Base-by-base conservation (phyloP, 2,329 filamentous ascomycete species). In the Sarocladium oryzae region DNA sequence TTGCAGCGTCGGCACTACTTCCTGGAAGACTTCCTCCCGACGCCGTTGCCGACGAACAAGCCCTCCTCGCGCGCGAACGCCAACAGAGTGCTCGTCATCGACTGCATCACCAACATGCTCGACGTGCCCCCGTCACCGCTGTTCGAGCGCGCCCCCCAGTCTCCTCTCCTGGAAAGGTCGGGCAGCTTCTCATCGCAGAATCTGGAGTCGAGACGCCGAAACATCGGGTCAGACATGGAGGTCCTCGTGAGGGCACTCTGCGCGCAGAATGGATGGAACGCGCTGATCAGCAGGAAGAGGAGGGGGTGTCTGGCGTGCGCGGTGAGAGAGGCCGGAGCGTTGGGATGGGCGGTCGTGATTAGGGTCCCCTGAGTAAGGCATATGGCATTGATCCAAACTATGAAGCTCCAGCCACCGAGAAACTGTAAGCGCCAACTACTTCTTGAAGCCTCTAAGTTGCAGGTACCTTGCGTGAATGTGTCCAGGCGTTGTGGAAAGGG, bases 231-330 rank as follows among this genome's bases (percentile, higher is more conserved):
- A 11, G 82, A 85, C 58, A 71, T 86, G 61, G 85, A 89, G 65
- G 76, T 90, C 8, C 68, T 91, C 50, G 84, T 84, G 1, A 73
- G 87, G 46, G 86, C 86, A 2, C 74, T 88, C 57, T 91, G 88
- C 62, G 84, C 86, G 1, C 82, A 88, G 61, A 81, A 78, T 57
- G 87, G 87, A 2, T 84, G 84, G 75, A 86, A 89, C 62, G 86
- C 87, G 20, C 63, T 91, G 16, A 75, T 91, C 55, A 87, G 84
- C 54, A 74, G 85, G 49, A 73, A 76, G 35, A 78, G 81, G 56
- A 74, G 85, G 54, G 86, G 84, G 0, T 92, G 88, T 61, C 66
- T 91, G 32, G 78, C 79, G 3, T 92, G 88, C 65, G 85, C 85
- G 36, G 79, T 92, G 38, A 76, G 88, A 16, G 86, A 92, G 69